Conservation (phyloP, 768 basidiomycete species). For the Paxillus involutus region DNA sequence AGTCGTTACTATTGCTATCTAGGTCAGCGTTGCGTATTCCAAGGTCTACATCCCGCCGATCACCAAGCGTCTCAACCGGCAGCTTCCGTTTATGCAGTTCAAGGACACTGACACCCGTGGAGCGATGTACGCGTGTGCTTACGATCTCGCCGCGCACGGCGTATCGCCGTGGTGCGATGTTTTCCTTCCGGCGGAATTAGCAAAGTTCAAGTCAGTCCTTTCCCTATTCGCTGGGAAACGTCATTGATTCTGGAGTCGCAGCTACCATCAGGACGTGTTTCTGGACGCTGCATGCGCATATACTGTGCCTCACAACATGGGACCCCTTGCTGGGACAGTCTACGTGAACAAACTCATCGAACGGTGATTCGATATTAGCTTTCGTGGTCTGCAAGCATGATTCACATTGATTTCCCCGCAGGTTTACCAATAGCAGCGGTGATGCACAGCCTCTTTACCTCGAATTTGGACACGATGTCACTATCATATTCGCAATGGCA, state of each 20-base stretch:
- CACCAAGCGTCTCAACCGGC: conserved; percentile 32
- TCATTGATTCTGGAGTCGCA: background rate
- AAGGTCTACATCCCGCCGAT: conserved; percentile 37
- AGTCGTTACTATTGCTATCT: too few species aligned
- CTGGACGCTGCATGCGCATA: conserved; percentile 37
- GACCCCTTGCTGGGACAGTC: conserved; percentile 33
- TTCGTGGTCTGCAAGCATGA: background rate
- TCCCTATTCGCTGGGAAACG: background rate
- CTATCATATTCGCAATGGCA: conserved; percentile 35
- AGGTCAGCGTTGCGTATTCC: background rate
- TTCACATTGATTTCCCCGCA: background rate
- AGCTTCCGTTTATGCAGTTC: conserved; percentile 30
- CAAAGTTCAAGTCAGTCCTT: conserved; percentile 30
- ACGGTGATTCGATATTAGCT: conserved; percentile 16
- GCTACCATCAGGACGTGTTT: conserved; percentile 35
- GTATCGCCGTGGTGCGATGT: conserved; percentile 36
- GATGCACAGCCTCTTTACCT: conserved; percentile 28
- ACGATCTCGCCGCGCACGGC: conserved; percentile 33
- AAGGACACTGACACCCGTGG: conserved; percentile 33
- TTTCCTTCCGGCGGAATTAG: conserved; percentile 31
- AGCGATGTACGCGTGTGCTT: conserved; percentile 37
- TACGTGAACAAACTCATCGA: conserved; percentile 35
- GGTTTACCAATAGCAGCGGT: conserved; percentile 30
- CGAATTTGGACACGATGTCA: conserved; percentile 41
- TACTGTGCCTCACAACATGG: conserved; percentile 32